Evolutionary conservation across 352 stramenopile species (phyloP), one percentile per base, ranked within the genome.

Genomic region (Stephanocyclus meneghinianus): DNA sequence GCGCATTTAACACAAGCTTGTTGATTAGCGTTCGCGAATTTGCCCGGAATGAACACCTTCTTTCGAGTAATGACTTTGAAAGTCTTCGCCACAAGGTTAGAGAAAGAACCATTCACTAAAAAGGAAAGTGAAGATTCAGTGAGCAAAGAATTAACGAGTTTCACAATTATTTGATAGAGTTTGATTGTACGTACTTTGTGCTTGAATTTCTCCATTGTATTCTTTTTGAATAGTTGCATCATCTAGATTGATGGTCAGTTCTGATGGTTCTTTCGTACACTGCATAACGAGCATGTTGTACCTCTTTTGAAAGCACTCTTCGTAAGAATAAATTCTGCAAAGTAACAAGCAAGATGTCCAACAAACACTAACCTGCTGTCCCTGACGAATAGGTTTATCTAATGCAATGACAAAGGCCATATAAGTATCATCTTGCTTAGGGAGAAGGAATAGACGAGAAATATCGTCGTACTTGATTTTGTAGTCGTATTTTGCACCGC

Each of bases 401-500:
- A 99, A 91, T 50, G 94, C 97, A 90, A 99, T 99, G 44, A 99
- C 97, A 88, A 99, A 99, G 13, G 95, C 96, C 81, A 96, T 97
- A 84, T 98, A 96, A 62, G 97, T 94, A 65, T 97, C 95, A 81
- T 99, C 98, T 9, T 96, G 95, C 77, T 98, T 96, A 70, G 97
- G 95, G 65, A 99, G 86, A 29, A 99, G 77, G 80, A 99, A 99
- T 62, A 99, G 96, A 32, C 97, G 94, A 74, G 97, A 98, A 83
- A 99, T 98, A 86, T 99, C 98, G 65, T 97, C 97, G 92, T 99
- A 99, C 89, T 97, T 87, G 83, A 99, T 99, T 90, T 99, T 99
- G 94, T 99, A 98, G 92, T 99, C 96, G 87, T 99, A 99, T 76
- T 97, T 98, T 80, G 97, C 97, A 81, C 96, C 96, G 74, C 94